These are phyloP conservation scores for Phyllosticta ampelicida DNA, from an alignment of 2,329 filamentous ascomycete species.

Conservation along the genomic window DNA sequence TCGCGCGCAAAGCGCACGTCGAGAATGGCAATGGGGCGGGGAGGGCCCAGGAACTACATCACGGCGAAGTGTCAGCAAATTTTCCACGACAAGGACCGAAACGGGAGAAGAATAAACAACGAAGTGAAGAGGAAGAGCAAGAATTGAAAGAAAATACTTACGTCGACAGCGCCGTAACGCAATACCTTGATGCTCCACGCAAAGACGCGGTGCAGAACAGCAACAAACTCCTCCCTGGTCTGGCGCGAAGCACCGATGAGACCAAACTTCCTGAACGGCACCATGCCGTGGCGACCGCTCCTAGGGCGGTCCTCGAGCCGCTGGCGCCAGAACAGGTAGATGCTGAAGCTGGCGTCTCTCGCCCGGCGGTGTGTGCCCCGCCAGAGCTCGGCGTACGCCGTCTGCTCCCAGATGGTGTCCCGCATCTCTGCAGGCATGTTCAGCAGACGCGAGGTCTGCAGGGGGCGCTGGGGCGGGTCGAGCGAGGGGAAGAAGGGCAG, in stretches of 20 bases:
- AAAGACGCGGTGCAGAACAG: neutral
- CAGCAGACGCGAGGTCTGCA: neutral
- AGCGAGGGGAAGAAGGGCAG: neutral
- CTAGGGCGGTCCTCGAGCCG: neutral
- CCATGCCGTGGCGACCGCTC: neutral
- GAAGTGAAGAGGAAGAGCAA: neutral
- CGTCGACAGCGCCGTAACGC: neutral
- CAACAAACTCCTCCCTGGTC: neutral
- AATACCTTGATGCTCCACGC: neutral
- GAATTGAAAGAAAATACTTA: no score
- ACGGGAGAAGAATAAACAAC: neutral
- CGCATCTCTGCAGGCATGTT: neutral
- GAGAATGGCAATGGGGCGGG: neutral
- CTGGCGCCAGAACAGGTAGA: neutral
- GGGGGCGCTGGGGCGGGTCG: neutral
- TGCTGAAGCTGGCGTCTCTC: neutral
- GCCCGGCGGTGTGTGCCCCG: neutral
- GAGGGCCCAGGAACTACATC: neutral
- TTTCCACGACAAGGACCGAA: neutral
- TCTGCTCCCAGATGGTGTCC: neutral
- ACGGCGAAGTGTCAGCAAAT: neutral
- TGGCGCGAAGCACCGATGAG: neutral
- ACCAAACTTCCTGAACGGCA: neutral
- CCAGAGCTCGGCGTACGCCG: neutral
- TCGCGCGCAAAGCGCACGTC: neutral